Base-by-base conservation (phyloP, 78 protist genomes). In the Chrysochromulina parva region DNA sequence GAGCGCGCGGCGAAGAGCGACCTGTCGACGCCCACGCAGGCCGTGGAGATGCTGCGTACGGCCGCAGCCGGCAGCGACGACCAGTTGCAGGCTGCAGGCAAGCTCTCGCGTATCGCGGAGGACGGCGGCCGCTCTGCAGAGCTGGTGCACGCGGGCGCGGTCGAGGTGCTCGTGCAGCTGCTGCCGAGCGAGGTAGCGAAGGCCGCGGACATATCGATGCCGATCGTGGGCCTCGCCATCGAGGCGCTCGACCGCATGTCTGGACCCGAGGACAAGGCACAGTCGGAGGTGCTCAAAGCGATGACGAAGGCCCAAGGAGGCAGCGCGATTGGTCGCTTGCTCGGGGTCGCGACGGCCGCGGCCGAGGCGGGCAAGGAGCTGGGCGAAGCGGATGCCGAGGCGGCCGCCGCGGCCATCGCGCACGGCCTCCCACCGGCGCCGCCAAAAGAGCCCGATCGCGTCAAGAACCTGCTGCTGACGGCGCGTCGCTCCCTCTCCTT, bases 81-180 rank as follows among this genome's bases (percentile, higher is more conserved):
- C 50, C 38, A 1, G 52, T 2, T 17, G 52, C 78, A 13, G 24
- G 28, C 48, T 2, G 78, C 28, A 11, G 52, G 50, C 28, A 11
- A n/a, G 78, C 6, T 69, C 48, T 69, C 78, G 7, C 28, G 48
- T 11, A n/a, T 69, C 48, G 78, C 78, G 52, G 78, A 24, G 52
- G 78, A 69, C 53, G n/a, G 52, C 78, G 6, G n/a, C 48, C 38
- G 17, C 28, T 28, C 14, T 28, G 24, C 52, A 3, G 78, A 5
- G 54, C 78, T 69, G 13, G 26, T 69, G 50, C 78, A 69, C 78
- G 48, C 78, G 78, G 78, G 78, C 78, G 78, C 78, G 50, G 78
- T n/a, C n/a, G 54, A 5, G 24, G 54, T 1, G 54, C 78, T 69
- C 52, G 26, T 69, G 50, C 6, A 13, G 11, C 50, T 69, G 48